phyloP scores from a whole-genome alignment of 441 rosid genomes.

The Biscutella laevigata region DNA sequence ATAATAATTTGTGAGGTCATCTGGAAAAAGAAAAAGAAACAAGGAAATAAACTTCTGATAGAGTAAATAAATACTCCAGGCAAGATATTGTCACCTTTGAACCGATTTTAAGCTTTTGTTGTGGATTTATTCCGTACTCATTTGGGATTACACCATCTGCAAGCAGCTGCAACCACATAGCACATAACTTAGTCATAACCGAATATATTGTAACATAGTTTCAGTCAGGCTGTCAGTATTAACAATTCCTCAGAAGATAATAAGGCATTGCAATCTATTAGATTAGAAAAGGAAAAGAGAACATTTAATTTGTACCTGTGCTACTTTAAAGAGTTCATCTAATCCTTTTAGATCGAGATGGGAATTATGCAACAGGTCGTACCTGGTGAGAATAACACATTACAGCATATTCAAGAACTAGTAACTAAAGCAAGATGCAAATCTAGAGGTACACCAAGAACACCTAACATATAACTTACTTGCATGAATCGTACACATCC shows the following conservation, averaged over 20 bases:
- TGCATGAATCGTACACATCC: constrained; percentile 99
- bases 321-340: constrained; percentile 92
- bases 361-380: constrained; percentile 95
- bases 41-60: neutral
- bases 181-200: constrained; percentile 13
- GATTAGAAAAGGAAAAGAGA: too few relatives aligned
- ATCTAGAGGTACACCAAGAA: neutral
- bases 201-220: neutral
- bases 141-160: constrained; percentile 99
- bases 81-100: constrained; percentile 60
- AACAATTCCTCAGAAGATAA: neutral
- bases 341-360: constrained; percentile 92
- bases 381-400: constrained; percentile 36
- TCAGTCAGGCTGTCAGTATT: neutral
- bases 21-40: too few relatives aligned
- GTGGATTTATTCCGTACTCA: constrained; percentile 97
- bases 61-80: neutral
- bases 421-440: neutral
- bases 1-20: constrained; percentile 2
- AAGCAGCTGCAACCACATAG: constrained; percentile 55
- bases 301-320: too few relatives aligned
- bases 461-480: constrained; percentile 53
- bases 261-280: neutral
- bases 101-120: constrained; percentile 96
- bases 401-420: neutral